phyloP scores from a whole-genome alignment of 1,139 yeast species.

The Hansenula lynferdii region DNA sequence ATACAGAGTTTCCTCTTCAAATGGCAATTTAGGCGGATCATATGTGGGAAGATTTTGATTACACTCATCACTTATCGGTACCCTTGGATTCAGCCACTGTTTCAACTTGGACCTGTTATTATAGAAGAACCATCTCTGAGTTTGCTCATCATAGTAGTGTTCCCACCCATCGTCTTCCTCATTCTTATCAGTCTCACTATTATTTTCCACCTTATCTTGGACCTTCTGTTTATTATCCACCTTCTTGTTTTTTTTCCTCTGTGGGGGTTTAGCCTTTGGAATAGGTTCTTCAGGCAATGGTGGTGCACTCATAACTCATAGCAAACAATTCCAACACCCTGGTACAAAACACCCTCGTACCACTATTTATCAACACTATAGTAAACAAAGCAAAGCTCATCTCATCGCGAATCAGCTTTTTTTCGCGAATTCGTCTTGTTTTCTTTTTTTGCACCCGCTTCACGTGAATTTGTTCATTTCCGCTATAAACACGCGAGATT shows the following conservation, averaged over 20 bases:
- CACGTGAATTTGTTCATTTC: too few relatives aligned
- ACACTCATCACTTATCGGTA: constrained; percentile 6
- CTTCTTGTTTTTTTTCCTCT: background rate
- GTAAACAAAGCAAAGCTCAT: too few relatives aligned
- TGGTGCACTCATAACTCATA: background rate
- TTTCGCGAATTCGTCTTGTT: too few relatives aligned
- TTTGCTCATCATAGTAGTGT: constrained; percentile 6
- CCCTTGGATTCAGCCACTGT: constrained; percentile 13
- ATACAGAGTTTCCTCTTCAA: constrained; percentile 5
- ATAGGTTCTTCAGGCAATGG: background rate
- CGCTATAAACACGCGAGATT: too few relatives aligned
- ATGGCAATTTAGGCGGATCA: constrained; percentile 9
- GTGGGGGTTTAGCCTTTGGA: background rate
- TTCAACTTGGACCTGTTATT: constrained; percentile 5
- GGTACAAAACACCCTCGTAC: too few relatives aligned
- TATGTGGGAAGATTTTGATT: constrained; percentile 8
- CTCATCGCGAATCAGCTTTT: too few relatives aligned
- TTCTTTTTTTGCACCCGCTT: too few relatives aligned
- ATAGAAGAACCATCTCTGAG: constrained; percentile 8
- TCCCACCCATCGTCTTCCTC: constrained; percentile 11
- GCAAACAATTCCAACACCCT: too few relatives aligned
- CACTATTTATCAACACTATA: too few relatives aligned
- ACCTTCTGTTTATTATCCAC: background rate
- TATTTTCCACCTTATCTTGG: too few relatives aligned
- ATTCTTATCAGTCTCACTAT: background rate